phyloP scores from a whole-genome alignment of 2,329 filamentous ascomycete species.

The Knufia fluminis region DNA sequence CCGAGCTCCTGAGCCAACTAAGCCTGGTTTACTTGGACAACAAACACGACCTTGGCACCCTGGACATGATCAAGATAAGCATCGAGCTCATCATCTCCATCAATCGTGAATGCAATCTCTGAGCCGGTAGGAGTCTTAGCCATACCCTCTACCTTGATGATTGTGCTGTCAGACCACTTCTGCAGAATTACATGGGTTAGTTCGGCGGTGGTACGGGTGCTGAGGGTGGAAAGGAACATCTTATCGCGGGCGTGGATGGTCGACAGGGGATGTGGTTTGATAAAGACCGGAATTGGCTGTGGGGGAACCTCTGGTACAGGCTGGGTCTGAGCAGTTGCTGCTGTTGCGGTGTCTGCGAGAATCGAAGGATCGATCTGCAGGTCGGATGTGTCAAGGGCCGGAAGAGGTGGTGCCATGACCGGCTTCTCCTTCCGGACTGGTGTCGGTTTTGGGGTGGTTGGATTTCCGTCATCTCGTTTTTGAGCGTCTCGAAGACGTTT shows the following conservation, averaged over 20 bases:
- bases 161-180: conserved; percentile 52
- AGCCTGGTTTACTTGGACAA: conserved; percentile 31
- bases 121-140: conserved; percentile 45
- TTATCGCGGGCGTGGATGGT: conserved; percentile 39
- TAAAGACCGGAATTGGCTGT: conserved; percentile 47
- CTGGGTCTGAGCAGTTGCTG: background rate
- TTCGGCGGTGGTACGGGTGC: conserved; percentile 49
- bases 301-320: conserved; percentile 25
- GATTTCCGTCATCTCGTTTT: conserved; percentile 31
- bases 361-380: conserved; percentile 57
- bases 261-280: conserved; percentile 60
- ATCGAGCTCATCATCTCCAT: conserved; percentile 60
- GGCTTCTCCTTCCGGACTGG: conserved; percentile 15
- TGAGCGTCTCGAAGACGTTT: conserved; percentile 65
- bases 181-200: conserved; percentile 52
- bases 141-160: conserved; percentile 56
- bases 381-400: conserved; percentile 30
- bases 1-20: conserved; percentile 1
- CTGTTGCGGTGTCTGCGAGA: conserved; percentile 47
- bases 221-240: conserved; percentile 58
- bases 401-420: conserved; percentile 29
- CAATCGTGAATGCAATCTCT: conserved; percentile 57
- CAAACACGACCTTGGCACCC: conserved; percentile 46
- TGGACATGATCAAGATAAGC: conserved; percentile 61
- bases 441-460: conserved; percentile 17